Percentiles rank a stretch among this genome's conserved stretches.
phyloP scores from a whole-genome alignment of 768 basidiomycete species.

The Kwoniella newhampshirensis region DNA sequence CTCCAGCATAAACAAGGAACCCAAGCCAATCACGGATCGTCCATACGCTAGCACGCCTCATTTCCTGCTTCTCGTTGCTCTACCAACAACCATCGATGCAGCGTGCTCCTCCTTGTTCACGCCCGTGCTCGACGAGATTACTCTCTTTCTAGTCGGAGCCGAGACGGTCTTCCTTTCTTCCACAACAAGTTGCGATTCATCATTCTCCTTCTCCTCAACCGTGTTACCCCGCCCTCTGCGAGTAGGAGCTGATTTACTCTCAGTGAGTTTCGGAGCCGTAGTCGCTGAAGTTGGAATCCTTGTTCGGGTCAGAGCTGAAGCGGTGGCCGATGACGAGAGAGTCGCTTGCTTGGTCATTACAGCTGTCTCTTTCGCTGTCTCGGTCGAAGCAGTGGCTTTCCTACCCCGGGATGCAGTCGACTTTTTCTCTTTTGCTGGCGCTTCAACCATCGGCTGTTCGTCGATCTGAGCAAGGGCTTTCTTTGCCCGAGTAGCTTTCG shows the following conservation, averaged over 20 bases:
- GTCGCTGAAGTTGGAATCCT: conserved; percentile 5
- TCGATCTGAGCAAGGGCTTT: conserved; percentile 12
- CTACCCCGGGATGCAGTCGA: background rate
- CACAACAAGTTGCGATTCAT: background rate
- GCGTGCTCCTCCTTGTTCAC: background rate
- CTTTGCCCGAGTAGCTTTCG: conserved; percentile 7
- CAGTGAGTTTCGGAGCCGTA: background rate
- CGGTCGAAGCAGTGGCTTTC: conserved; percentile 1
- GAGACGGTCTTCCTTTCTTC: conserved; percentile 4
- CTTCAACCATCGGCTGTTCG: conserved; percentile 3
- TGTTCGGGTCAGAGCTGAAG: background rate
- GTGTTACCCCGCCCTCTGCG: background rate
- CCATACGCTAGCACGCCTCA: background rate
- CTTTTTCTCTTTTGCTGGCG: background rate
- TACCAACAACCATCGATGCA: conserved; percentile 4
- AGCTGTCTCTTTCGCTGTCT: no score
- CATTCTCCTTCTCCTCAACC: conserved; percentile 13
- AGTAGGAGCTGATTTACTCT: conserved; percentile 5
- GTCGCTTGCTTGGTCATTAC: no score
- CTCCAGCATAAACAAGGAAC: no score
- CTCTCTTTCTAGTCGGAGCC: background rate
- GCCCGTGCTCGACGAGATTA: no score
- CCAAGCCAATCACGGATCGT: no score
- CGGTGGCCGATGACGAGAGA: no score
- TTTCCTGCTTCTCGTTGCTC: conserved; percentile 24